phyloP scores from a whole-genome alignment of 306 rosid species.

The Quillaja saponaria region DNA sequence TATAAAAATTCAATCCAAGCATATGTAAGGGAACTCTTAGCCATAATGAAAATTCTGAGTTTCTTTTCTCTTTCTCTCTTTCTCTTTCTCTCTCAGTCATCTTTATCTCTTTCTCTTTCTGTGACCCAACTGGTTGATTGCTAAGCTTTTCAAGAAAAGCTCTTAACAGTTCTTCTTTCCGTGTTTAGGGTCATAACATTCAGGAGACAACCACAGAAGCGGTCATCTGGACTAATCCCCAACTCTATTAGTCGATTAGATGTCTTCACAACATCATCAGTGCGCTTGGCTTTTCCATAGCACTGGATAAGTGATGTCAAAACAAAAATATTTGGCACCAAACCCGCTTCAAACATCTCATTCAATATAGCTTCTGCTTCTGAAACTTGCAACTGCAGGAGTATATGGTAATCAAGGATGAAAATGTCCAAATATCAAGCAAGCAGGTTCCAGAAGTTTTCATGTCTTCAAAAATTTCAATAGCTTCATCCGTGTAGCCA shows the following conservation, averaged over 20 bases:
- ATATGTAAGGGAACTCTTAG: too few species aligned
- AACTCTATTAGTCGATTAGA: constrained; percentile 55
- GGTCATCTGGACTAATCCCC: constrained; percentile 66
- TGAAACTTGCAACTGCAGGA: constrained; percentile 63
- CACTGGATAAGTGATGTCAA: constrained; percentile 84
- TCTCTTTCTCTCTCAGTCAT: too few species aligned
- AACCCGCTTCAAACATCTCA: constrained; percentile 78
- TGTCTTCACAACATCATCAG: constrained; percentile 74
- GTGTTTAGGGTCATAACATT: constrained; percentile 74
- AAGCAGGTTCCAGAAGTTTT: constrained; percentile 52
- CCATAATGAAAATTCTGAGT: too few species aligned
- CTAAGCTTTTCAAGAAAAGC: too few species aligned
- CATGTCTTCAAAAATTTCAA: constrained; percentile 69
- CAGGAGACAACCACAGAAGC: constrained; percentile 85
- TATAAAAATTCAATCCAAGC: too few species aligned
- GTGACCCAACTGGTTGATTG: too few species aligned
- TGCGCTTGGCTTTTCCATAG: constrained; percentile 79
- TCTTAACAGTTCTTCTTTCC: constrained; percentile 68
- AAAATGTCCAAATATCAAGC: constrained; percentile 85
- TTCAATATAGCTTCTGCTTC: constrained; percentile 68
- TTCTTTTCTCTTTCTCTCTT: too few species aligned
- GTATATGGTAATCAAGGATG: constrained; percentile 79
- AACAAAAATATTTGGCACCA: constrained; percentile 65
- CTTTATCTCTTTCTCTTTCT: too few species aligned
- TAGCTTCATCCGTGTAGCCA: constrained; percentile 59